A percentile compares a stretch with the other conserved stretches of the same genome.
Evolutionary conservation across 2,329 filamentous ascomycete species (phyloP).

Genomic region (Hymenoscyphus repandus): DNA sequence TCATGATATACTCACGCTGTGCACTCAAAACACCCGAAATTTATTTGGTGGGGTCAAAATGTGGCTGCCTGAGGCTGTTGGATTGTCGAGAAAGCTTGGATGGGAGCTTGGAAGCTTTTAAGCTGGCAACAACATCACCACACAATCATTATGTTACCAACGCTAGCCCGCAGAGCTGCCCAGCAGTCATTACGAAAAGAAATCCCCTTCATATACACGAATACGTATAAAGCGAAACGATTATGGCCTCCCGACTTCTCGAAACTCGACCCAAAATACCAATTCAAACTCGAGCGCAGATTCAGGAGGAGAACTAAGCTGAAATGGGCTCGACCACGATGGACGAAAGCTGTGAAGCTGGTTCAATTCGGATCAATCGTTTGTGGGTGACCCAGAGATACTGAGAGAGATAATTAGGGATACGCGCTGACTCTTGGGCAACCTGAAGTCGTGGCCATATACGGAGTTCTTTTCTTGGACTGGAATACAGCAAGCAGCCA

Average conservation of each 20-base stretch:
- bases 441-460: slow-evolving; percentile 45
- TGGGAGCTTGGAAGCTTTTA: background rate
- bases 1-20: background rate
- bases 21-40: slow-evolving; percentile 9
- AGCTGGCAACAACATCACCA: background rate
- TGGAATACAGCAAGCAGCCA: slow-evolving; percentile 35
- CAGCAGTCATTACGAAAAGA: slow-evolving; percentile 28
- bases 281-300: slow-evolving; percentile 73
- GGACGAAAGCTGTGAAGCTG: slow-evolving; percentile 61
- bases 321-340: slow-evolving; percentile 55
- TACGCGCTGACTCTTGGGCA: background rate
- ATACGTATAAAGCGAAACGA: slow-evolving; percentile 62
- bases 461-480: slow-evolving; percentile 59
- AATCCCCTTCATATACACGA: slow-evolving; percentile 37
- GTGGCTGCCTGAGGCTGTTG: slow-evolving; percentile 1
- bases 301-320: slow-evolving; percentile 66
- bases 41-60: slow-evolving; percentile 20
- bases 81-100: too few relatives aligned
- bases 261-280: slow-evolving; percentile 63
- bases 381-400: slow-evolving; percentile 20
- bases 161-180: slow-evolving; percentile 39
- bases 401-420: slow-evolving; percentile 8
- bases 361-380: slow-evolving; percentile 43
- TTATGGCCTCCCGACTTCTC: slow-evolving; percentile 75
- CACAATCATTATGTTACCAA: slow-evolving; percentile 39